A percentile compares a stretch with the other conserved stretches of the same genome.
Evolutionary conservation across 441 rosid species (phyloP).

Genomic region (Erysimum pusillum): DNA sequence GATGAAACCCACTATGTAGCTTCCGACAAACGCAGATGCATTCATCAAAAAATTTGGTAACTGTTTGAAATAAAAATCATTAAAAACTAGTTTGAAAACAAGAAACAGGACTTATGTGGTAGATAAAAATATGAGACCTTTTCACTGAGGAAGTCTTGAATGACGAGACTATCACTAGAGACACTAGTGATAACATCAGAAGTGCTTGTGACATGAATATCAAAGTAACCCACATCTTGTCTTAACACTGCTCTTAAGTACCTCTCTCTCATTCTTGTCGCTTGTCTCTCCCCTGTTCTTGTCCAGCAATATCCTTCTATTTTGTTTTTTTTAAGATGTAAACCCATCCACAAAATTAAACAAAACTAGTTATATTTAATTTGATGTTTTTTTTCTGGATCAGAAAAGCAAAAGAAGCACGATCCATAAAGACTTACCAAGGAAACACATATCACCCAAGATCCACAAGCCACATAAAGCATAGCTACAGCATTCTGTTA

Average conservation of each 20-base stretch:
- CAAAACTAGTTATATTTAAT: not conserved
- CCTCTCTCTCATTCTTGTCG: constrained; percentile 74
- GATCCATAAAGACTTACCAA: not conserved
- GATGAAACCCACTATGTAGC: constrained; percentile 59
- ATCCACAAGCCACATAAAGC: constrained; percentile 8
- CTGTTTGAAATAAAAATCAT: constrained; percentile 46
- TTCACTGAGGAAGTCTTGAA: constrained; percentile 80
- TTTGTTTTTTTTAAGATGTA: not conserved
- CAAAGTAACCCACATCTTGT: constrained; percentile 86
- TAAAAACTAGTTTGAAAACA: not conserved
- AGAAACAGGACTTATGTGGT: constrained; percentile 35
- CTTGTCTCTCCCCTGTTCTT: constrained; percentile 89
- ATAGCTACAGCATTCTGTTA: constrained; percentile 1
- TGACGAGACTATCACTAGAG: constrained; percentile 66
- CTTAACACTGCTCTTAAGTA: constrained; percentile 70
- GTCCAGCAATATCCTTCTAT: constrained; percentile 90
- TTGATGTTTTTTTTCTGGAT: not conserved
- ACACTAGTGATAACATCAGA: constrained; percentile 73
- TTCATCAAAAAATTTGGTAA: constrained; percentile 70
- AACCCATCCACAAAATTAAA: not conserved
- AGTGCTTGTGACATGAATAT: constrained; percentile 74
- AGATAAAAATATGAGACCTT: constrained; percentile 53
- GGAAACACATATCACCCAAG: not conserved
- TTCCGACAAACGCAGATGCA: constrained; percentile 52
- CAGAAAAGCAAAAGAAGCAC: not conserved